Conservation (phyloP, 495 filamentous ascomycete genomes). For the Barbatosphaeria neglecta region DNA sequence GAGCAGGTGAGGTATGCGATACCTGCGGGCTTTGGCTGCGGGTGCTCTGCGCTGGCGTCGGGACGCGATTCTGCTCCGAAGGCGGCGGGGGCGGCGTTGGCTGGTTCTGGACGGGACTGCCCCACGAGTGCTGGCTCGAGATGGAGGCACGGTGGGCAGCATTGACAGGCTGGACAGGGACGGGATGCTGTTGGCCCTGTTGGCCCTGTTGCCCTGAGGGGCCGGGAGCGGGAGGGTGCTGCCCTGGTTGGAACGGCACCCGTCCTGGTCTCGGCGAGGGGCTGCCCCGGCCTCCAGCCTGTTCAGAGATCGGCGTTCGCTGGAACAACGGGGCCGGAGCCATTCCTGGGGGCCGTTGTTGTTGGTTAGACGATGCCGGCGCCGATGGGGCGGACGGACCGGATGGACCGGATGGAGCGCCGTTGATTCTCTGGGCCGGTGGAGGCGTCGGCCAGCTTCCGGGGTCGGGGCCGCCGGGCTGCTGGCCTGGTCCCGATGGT, state of each 20-base stretch:
- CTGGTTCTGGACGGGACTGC: background rate
- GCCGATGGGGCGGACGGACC: background rate
- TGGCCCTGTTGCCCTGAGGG: background rate
- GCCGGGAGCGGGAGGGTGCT: too few species aligned
- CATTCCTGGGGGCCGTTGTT: background rate
- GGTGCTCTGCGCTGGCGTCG: background rate
- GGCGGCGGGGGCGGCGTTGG: background rate
- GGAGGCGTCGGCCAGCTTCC: background rate
- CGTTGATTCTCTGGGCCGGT: background rate
- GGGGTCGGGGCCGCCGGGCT: background rate
- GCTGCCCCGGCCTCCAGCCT: background rate
- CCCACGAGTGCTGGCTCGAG: background rate
- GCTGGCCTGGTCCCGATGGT: background rate
- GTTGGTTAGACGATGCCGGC: background rate
- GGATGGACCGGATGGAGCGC: background rate
- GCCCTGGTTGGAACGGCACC: background rate
- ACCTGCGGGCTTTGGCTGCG: background rate
- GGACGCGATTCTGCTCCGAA: background rate
- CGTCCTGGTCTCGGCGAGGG: background rate
- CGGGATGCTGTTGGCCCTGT: background rate
- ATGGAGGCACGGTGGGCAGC: background rate
- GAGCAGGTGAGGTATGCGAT: background rate
- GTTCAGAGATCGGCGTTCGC: background rate
- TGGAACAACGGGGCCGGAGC: background rate
- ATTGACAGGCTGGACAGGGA: background rate